Base-by-base conservation (phyloP, 2,329 filamentous ascomycete genomes). In the Chaetomium globosum region DNA sequence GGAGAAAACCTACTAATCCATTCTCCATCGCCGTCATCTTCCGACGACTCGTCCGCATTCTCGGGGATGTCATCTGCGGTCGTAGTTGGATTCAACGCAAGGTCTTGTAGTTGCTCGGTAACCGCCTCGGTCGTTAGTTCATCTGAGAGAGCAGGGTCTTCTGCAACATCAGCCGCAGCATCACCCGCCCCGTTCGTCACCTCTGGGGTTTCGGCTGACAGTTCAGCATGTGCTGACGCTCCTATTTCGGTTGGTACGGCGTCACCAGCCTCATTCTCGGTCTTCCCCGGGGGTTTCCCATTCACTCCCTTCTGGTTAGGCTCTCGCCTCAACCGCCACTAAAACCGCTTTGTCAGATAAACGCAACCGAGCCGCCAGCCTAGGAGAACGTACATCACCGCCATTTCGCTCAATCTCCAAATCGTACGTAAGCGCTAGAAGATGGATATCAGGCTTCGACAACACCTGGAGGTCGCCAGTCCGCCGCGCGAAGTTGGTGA, bases 341-440 rank as follows among this genome's bases (percentile, higher is more conserved):
- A 43, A n/a, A 23, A 13, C 56, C 21, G 1, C 23, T 6, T 19
- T 16, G 61, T 68, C 51, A 64, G 57, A 16, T 13, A 59, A 31
- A 21, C 2, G 7, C 21, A n/a, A 4, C 3, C 3, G 1, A 1
- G 8, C 13, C 23, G 4, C 10, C 16, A 2, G 13, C 21, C 4
- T 6, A 12, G 31, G 3, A 6, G 13, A 19, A 59, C 69, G 12
- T 68, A 71, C 69, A 75, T 96, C 89, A 1, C 93, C 93, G n/a
- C 88, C 87, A 75, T 96, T 96, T 65, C 89, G 83, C 80, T 98
- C 93, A 73, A 91, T 90, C 73, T 98, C 94, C n/a, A 98, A 76
- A 76, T 99, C 95, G 76, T 98, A 98, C 0, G 92, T 90, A 63
- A 99, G 81, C 9, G 94, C 95, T 73, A 98, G 81, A 49, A 99